Conservation (phyloP, 2,329 filamentous ascomycete species). For the Pseudonectria foliicola region DNA sequence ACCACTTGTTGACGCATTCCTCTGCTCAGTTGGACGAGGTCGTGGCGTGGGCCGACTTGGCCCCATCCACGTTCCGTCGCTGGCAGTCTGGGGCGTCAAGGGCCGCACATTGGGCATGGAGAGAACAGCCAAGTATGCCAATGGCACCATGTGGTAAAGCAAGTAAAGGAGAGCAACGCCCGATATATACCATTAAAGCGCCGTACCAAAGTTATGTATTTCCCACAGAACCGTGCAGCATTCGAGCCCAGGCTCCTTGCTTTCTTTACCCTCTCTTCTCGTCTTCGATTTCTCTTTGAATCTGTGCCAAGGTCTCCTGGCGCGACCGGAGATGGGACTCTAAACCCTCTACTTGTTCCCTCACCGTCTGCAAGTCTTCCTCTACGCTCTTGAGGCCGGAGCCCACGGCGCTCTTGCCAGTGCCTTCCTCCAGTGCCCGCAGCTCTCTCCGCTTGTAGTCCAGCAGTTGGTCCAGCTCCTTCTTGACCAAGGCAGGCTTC, state of each 20-base stretch:
- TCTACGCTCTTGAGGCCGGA: constrained; percentile 67
- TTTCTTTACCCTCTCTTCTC: constrained; percentile 57
- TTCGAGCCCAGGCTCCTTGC: constrained; percentile 3
- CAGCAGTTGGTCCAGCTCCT: constrained; percentile 86
- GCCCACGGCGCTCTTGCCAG: constrained; percentile 61
- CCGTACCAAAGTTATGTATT: constrained; percentile 11
- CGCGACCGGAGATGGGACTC: constrained; percentile 74
- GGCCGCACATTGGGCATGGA: constrained; percentile 42
- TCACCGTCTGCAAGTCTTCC: constrained; percentile 85
- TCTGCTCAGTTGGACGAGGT: constrained; percentile 42
- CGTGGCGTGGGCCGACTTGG: constrained; percentile 44
- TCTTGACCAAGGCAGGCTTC: constrained; percentile 86
- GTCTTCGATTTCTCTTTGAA: constrained; percentile 78
- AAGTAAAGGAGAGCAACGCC: constrained; percentile 9
- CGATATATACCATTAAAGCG: constrained; percentile 19
- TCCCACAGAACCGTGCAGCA: constrained; percentile 13
- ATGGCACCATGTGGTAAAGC: constrained; percentile 40
- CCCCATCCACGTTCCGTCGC: constrained; percentile 40
- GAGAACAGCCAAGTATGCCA: constrained; percentile 36
- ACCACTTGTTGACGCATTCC: constrained; percentile 41
- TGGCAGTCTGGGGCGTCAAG: constrained; percentile 45
- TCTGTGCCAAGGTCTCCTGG: constrained; percentile 65
- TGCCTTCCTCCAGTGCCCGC: constrained; percentile 66
- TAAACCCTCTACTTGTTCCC: constrained; percentile 86
- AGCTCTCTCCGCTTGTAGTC: constrained; percentile 87